Percentiles rank a stretch among this genome's conserved stretches.
These are phyloP conservation scores for Amaranthus tricolor DNA, from an alignment of 179 eudicot genomes.

Conservation along the genomic window DNA sequence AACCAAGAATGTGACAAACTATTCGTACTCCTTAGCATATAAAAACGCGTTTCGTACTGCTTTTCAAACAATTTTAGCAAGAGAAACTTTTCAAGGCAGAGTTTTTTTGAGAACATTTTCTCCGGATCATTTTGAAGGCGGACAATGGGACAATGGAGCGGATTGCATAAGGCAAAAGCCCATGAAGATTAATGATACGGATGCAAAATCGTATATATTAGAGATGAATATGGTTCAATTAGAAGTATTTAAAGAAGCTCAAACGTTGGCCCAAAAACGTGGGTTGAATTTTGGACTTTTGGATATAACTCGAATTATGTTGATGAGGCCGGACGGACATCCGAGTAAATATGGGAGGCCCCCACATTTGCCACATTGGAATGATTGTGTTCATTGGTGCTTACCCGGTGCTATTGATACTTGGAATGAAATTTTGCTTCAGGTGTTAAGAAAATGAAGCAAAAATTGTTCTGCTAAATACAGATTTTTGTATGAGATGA, in stretches of 20 bases:
- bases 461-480: neutral
- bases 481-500: no score
- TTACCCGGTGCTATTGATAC: slow-evolving; percentile 71
- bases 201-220: slow-evolving; percentile 38
- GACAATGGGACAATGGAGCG: slow-evolving; percentile 68
- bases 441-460: slow-evolving; percentile 39
- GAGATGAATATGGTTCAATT: slow-evolving; percentile 51
- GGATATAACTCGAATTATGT: slow-evolving; percentile 53
- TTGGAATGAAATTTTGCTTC: slow-evolving; percentile 62
- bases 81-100: slow-evolving; percentile 38
- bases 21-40: slow-evolving; percentile 41
- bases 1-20: slow-evolving; percentile 31
- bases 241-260: slow-evolving; percentile 43
- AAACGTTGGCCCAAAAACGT: slow-evolving; percentile 35
- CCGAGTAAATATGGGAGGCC: slow-evolving; percentile 62
- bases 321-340: slow-evolving; percentile 76
- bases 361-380: slow-evolving; percentile 40
- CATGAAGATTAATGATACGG: slow-evolving; percentile 35
- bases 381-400: slow-evolving; percentile 82
- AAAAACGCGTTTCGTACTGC: slow-evolving; percentile 46
- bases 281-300: slow-evolving; percentile 44
- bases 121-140: slow-evolving; percentile 69
- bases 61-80: slow-evolving; percentile 40
- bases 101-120: slow-evolving; percentile 55
- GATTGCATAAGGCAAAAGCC: slow-evolving; percentile 53